Conservation (phyloP, 805 yeast genomes). For the Candida sanyiensis region DNA sequence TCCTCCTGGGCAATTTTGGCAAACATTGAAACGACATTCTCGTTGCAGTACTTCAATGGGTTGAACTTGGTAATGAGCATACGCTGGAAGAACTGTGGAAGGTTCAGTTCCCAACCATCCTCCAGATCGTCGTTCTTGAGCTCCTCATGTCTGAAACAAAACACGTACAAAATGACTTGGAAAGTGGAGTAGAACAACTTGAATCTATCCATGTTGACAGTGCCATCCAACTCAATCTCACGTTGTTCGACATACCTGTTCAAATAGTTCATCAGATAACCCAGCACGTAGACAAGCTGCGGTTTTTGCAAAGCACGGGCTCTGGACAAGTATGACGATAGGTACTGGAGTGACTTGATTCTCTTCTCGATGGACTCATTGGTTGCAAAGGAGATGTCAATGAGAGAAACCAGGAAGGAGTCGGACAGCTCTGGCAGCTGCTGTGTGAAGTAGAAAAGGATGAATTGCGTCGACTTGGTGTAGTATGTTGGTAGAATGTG, state of each 20-base stretch:
- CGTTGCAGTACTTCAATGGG: slow-evolving; percentile 89
- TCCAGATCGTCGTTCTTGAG: slow-evolving; percentile 35
- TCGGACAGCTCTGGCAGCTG: slow-evolving; percentile 78
- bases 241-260: slow-evolving; percentile 76
- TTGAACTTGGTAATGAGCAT: slow-evolving; percentile 83
- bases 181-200: slow-evolving; percentile 85
- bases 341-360: slow-evolving; percentile 85
- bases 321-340: slow-evolving; percentile 85
- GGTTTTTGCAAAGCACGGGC: slow-evolving; percentile 64
- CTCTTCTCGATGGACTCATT: slow-evolving; percentile 66
- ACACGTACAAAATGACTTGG: slow-evolving; percentile 85
- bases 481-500: slow-evolving; percentile 88
- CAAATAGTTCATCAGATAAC: slow-evolving; percentile 79
- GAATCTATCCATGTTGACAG: slow-evolving; percentile 82
- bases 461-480: slow-evolving; percentile 81
- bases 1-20: slow-evolving; percentile 88
- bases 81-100: slow-evolving; percentile 84
- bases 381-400: slow-evolving; percentile 75
- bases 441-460: slow-evolving; percentile 77
- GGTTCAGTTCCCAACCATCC: slow-evolving; percentile 65
- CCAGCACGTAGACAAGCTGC: slow-evolving; percentile 78
- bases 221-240: slow-evolving; percentile 69
- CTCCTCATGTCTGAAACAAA: slow-evolving; percentile 75
- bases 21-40: slow-evolving; percentile 87
- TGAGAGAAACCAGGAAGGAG: slow-evolving; percentile 71